Evolutionary conservation across 2,329 filamentous ascomycete species (phyloP).

Genomic region (Shiraia bambusicola): DNA sequence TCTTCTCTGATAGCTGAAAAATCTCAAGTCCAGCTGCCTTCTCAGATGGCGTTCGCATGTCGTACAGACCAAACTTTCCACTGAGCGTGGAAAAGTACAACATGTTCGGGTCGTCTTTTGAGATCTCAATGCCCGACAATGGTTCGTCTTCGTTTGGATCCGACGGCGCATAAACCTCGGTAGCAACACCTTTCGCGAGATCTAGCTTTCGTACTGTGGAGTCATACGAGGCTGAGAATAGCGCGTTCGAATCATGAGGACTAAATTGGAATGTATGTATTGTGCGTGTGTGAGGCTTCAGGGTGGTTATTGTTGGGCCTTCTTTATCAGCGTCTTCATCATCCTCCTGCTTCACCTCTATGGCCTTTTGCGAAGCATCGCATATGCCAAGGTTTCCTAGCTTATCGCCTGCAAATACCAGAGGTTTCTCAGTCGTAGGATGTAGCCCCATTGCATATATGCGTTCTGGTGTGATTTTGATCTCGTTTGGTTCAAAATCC

Average conservation of each 20-base stretch:
- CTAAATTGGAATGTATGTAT: slow-evolving; percentile 83
- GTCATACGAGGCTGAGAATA: slow-evolving; percentile 90
- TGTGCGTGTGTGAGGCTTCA: slow-evolving; percentile 87
- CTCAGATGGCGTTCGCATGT: slow-evolving; percentile 63
- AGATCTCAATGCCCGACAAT: slow-evolving; percentile 82
- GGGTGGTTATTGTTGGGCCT: slow-evolving; percentile 79
- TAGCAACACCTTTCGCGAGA: slow-evolving; percentile 73
- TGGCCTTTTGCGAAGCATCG: slow-evolving; percentile 73
- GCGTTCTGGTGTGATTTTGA: slow-evolving; percentile 25
- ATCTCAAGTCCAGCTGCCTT: slow-evolving; percentile 57
- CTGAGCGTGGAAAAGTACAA: slow-evolving; percentile 87
- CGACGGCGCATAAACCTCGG: slow-evolving; percentile 76
- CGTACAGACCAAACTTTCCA: slow-evolving; percentile 78
- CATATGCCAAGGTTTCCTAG: slow-evolving; percentile 88
- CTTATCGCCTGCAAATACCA: slow-evolving; percentile 94
- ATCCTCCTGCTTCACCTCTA: slow-evolving; percentile 58
- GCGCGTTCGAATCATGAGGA: slow-evolving; percentile 67
- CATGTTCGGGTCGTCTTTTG: slow-evolving; percentile 66
- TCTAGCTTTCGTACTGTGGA: slow-evolving; percentile 88
- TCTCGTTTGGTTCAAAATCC: slow-evolving; percentile 73
- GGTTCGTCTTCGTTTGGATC: slow-evolving; percentile 72
- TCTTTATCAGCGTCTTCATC: slow-evolving; percentile 64
- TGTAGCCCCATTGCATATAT: slow-evolving; percentile 83
- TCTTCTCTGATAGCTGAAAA: slow-evolving; percentile 82
- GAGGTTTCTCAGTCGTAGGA: slow-evolving; percentile 78